Evolutionary conservation across 305 asterid species (phyloP), one percentile per base, ranked within the genome.

Genomic region (Striga hermonthica): DNA sequence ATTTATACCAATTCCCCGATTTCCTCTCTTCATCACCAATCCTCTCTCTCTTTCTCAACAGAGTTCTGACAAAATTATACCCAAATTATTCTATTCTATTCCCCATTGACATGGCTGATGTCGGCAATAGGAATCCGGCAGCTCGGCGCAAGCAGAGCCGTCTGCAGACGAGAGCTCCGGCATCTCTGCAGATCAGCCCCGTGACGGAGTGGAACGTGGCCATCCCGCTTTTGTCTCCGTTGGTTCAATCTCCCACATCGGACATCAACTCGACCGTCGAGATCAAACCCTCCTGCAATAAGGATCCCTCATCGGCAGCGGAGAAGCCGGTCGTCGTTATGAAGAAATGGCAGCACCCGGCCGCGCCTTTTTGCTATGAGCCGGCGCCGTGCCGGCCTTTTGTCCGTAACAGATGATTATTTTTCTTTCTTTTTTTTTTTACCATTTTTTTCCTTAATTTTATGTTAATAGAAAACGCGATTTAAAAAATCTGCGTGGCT

Each of bases 321-420:
- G 81, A 68, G 76, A 65, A 74, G 60, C 63, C 83, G 68, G 69
- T 7, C 70, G 72, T 54, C 78, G 76, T 78, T 60, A 39, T 77
- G 70, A 81, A 82, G 80, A 81, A 76, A 65, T 89, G 95, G 97
- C 95, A 87, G 79, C 95, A 89, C 58, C 97, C 97, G 54, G 95
- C 97, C n/a, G 91, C 90, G 74, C 97, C 97, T 75, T 89, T 85
- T 69, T 65, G 74, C 34, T 83, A 86, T 45, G 91, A 86, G 15
- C 77, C 89, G 76, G 79, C 83, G 63, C 88, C 83, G 64, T 87
- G 88, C 75, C 53, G 68, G 75, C 84, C 89, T 57, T 89, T 85
- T 70, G 78, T 79, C 9, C 74, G 78, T 58, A 74, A 81, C 48
- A 72, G 89, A 76, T 77, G 75, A 75, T 69, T 4, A 41, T 12